A percentile compares a stretch with the other conserved stretches of the same genome.
phyloP scores from a whole-genome alignment of 257 asterid species.

The Nicotiana attenuata region DNA sequence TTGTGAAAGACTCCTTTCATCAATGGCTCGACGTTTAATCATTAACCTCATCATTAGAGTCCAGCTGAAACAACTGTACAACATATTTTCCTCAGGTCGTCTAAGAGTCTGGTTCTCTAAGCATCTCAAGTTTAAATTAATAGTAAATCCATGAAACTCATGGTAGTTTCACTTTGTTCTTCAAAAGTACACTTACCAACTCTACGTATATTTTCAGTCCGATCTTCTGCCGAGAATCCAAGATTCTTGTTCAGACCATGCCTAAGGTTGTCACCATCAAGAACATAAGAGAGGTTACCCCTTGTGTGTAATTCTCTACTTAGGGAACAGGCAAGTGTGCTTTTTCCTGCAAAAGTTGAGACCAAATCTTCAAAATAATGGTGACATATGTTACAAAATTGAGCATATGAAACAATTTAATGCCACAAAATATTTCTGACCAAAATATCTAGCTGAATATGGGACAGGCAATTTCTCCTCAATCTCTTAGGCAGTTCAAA shows the following conservation, averaged over 20 bases:
- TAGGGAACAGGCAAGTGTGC: constrained; percentile 90
- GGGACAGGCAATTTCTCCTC: background rate
- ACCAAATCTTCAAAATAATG: background rate
- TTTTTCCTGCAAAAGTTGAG: constrained; percentile 55
- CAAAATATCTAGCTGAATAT: background rate
- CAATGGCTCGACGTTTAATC: no score
- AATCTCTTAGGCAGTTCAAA: background rate
- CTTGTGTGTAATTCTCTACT: constrained; percentile 72
- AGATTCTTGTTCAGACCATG: constrained; percentile 92
- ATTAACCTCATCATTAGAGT: background rate
- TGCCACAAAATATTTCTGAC: background rate
- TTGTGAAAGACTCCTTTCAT: no score
- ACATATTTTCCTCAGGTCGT: background rate
- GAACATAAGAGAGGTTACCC: constrained; percentile 90
- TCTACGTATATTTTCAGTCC: constrained; percentile 89
- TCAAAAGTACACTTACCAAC: constrained; percentile 54
- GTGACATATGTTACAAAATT: background rate
- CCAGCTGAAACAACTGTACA: background rate
- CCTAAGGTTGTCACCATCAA: constrained; percentile 94
- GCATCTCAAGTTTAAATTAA: background rate
- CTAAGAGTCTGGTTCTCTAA: background rate
- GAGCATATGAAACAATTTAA: background rate
- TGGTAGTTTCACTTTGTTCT: background rate
- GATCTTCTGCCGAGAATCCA: constrained; percentile 77
- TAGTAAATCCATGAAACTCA: background rate